Evolutionary conservation across 768 basidiomycete species (phyloP), one percentile per base, ranked within the genome.

Genomic region (Pholiota molesta): DNA sequence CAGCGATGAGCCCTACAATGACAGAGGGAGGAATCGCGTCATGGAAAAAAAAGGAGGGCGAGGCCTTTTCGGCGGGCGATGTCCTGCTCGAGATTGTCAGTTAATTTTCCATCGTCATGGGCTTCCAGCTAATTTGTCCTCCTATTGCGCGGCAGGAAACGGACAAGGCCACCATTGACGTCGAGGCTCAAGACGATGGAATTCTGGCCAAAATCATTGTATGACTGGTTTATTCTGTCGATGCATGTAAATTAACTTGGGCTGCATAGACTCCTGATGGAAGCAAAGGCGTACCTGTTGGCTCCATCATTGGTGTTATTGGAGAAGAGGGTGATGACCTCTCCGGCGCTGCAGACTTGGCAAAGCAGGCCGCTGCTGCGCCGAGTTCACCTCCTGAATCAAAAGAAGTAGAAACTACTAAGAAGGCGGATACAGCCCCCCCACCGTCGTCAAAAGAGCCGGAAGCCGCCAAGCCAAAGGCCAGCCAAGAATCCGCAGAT

Each of bases 1-100:
- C 95, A 61, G 95, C 97, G 68, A 99, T 99, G 97, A 97, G 94
- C 65, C 97, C 97, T 33, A 99, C 97, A 61, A 99, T 99, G 97
- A 95, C 95, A 3, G 97, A 99, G 81, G 97, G 97, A 65, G 97
- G 97, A 65, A 97, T 99, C 74, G 92, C 97, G 51, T 83, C 85
- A 33, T 99, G 97, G 96, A 99, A 99, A 84, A 91, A 92, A 80
- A 90, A 90, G 76, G 97, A 98, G 75, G 97, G 97, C 59, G 96
- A 98, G 68, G 55, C 88, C 1, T 99, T 97, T 73, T 66, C 87
- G 17, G 86, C 89, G 7, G 97, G 97, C 26, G 97, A 99, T 71
- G 95, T 99, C 65, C 78, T 99, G 62, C 88, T 99, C 52, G 97
- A 99, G 78, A 96, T 99, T 69, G 95, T 96, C 66, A 71, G 88